phyloP scores from a whole-genome alignment of 2,329 filamentous ascomycete species.

The Beauveria sp. region DNA sequence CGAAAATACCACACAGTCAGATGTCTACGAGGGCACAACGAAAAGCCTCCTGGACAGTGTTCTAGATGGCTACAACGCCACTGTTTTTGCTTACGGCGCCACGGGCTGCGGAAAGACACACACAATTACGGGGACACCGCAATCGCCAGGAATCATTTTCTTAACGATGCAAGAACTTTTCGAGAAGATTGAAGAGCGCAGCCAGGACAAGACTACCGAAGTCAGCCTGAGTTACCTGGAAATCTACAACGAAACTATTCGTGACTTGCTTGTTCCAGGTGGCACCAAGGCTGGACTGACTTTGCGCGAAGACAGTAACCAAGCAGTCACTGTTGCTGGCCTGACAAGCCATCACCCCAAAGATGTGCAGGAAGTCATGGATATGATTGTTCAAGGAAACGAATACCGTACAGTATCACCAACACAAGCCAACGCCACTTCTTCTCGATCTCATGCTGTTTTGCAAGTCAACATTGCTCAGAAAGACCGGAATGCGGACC shows the following conservation, averaged over 20 bases:
- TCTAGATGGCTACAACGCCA: slow-evolving; percentile 95
- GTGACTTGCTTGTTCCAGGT: slow-evolving; percentile 82
- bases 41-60: slow-evolving; percentile 87
- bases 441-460: slow-evolving; percentile 92
- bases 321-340: slow-evolving; percentile 83
- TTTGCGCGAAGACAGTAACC: slow-evolving; percentile 89
- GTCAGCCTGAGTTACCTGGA: slow-evolving; percentile 91
- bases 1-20: slow-evolving; percentile 83
- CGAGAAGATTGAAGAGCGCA: slow-evolving; percentile 83
- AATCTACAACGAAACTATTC: slow-evolving; percentile 98
- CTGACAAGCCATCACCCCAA: slow-evolving; percentile 86
- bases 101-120: slow-evolving; percentile 98
- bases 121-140: slow-evolving; percentile 86
- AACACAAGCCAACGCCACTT: slow-evolving; percentile 94
- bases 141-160: slow-evolving; percentile 96
- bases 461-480: slow-evolving; percentile 94
- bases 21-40: slow-evolving; percentile 93
- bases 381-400: slow-evolving; percentile 95
- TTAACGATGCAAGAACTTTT: slow-evolving; percentile 98
- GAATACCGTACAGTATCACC: slow-evolving; percentile 92
- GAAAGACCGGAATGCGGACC: slow-evolving; percentile 84
- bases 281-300: slow-evolving; percentile 79
- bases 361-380: slow-evolving; percentile 95
- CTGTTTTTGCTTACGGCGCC: slow-evolving; percentile 95
- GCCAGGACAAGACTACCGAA: slow-evolving; percentile 81